Conservation (phyloP, 1,139 yeast genomes). For the Sugiyamaella xylanicola region DNA sequence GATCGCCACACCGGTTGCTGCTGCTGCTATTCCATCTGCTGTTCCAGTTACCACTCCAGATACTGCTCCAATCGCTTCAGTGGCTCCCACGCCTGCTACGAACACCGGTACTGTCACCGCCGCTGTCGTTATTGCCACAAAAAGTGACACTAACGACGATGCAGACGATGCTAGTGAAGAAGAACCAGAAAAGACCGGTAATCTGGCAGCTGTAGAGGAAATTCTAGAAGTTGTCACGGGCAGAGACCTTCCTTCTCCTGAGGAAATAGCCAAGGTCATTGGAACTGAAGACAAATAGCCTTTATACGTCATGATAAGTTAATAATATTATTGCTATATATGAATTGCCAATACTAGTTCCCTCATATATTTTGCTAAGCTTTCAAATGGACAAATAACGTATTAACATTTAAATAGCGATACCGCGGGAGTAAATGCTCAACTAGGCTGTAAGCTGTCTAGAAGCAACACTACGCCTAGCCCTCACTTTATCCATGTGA, state of each 20-base stretch:
- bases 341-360: too few species aligned
- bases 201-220: constrained; percentile 12
- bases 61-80: neutral
- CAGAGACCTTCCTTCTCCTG: constrained; percentile 10
- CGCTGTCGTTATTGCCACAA: neutral
- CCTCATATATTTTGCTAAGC: too few species aligned
- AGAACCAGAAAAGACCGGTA: constrained; percentile 4
- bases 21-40: neutral
- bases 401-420: too few species aligned
- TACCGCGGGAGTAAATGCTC: too few species aligned
- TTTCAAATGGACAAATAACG: too few species aligned
- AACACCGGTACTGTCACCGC: neutral
- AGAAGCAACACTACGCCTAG: too few species aligned
- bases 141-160: too few species aligned
- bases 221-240: constrained; percentile 13
- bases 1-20: too few species aligned
- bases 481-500: neutral
- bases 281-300: constrained; percentile 4
- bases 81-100: neutral
- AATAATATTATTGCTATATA: neutral
- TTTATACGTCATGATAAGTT: neutral
- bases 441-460: too few species aligned
- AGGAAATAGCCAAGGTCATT: constrained; percentile 10
- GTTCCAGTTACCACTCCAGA: neutral
- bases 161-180: neutral